phyloP scores from a whole-genome alignment of 2,329 filamentous ascomycete species.

The Cordyceps tenuipes region DNA sequence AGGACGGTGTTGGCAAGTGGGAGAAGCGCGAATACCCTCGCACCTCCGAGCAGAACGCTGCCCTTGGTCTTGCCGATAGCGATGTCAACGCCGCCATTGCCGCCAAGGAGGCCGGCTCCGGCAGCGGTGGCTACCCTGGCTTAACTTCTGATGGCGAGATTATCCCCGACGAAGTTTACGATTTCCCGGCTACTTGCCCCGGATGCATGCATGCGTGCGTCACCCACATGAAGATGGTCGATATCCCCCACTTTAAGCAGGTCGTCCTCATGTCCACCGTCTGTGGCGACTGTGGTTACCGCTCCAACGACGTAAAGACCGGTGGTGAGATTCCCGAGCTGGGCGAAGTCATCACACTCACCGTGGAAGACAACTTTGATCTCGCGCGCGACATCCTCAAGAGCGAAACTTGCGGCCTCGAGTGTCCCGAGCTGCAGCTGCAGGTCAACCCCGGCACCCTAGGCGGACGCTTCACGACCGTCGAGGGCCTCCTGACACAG shows the following conservation, averaged over 20 bases:
- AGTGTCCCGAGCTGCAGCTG: slow-evolving; percentile 79
- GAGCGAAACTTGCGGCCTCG: slow-evolving; percentile 81
- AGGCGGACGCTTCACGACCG: slow-evolving; percentile 91
- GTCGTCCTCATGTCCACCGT: slow-evolving; percentile 93
- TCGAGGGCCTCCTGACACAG: slow-evolving; percentile 88
- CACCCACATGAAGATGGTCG: slow-evolving; percentile 98
- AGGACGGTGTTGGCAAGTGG: slow-evolving; percentile 78
- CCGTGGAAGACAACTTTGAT: slow-evolving; percentile 61
- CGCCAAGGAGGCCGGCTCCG: neutral
- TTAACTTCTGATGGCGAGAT: slow-evolving; percentile 63
- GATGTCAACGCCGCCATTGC: slow-evolving; percentile 42
- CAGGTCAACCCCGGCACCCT: slow-evolving; percentile 88
- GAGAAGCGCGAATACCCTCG: slow-evolving; percentile 75
- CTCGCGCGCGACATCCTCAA: slow-evolving; percentile 91
- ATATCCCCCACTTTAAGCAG: slow-evolving; percentile 96
- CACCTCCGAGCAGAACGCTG: slow-evolving; percentile 76
- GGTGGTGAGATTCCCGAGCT: slow-evolving; percentile 83
- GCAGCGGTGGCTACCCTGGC: slow-evolving; percentile 41
- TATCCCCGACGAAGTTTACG: slow-evolving; percentile 85
- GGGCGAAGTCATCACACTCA: slow-evolving; percentile 74
- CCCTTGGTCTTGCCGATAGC: slow-evolving; percentile 66
- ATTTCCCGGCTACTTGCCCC: slow-evolving; percentile 84
- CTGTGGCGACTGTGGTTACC: slow-evolving; percentile 87
- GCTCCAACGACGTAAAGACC: slow-evolving; percentile 95
- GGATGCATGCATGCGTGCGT: slow-evolving; percentile 79